Evolutionary conservation across 2,329 filamentous ascomycete species (phyloP), one percentile per base, ranked within the genome.

Genomic region (Colletotrichum sp.): DNA sequence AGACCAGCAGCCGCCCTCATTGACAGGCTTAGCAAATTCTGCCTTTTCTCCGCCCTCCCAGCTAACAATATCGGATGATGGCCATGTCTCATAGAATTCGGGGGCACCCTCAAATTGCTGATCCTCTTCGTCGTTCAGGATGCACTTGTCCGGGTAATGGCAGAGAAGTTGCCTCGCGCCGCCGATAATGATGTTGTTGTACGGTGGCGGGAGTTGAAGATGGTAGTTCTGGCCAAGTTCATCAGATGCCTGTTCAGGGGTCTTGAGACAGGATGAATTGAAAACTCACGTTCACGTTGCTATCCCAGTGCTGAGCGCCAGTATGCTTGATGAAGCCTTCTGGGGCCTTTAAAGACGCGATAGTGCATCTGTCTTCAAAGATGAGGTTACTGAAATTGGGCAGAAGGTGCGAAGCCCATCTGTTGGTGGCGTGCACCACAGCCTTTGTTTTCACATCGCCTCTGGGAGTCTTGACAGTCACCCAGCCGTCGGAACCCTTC

Each of bases 371-470:
- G 18, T 66, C 38, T 38, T 18, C 16, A 18, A 66, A 55, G 38
- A 66, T 66, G 12, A 66, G 63, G 2, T 66, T 52, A 2, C 36
- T 21, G 18, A 66, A 66, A 10, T 66, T n/a, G 0, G 90, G 89
- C 4, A 92, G 78, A 1, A 92, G 85, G 64, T 90, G 86, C 0
- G 86, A 81, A 1, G 88, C 84, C 77, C 88, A 89, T 5, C 83
- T 89, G 75, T 93, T 92, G 3, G 90, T 92, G 8, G 89, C 88
- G 77, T 92, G 89, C 4, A 92, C 84, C 3, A 93, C 83, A 69
- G 92, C 86, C 1, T 82, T 82, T 7, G 89, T 84, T 3, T 78
- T 80, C 28, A 92, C 83, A 0, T 63, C 77, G 3, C 89, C 90
- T 7, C 86, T 83, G 0, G 78, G 72, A 1, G 90, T 91, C 4